Conservation (phyloP, 2,329 filamentous ascomycete genomes). For the Colletotrichum spinosum region DNA sequence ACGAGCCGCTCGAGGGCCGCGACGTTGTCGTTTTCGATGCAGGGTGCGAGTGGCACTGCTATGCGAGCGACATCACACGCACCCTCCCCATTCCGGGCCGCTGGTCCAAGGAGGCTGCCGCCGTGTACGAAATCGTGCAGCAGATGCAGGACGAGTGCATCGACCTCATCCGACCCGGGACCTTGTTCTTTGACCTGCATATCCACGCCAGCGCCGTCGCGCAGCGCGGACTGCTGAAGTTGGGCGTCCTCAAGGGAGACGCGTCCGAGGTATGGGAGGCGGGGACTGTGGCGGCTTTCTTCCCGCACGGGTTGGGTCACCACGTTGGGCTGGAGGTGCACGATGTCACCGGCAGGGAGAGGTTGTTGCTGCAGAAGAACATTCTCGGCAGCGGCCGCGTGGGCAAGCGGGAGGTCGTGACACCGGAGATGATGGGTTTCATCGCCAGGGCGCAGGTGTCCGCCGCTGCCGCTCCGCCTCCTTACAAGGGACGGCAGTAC, state of each 20-base stretch:
- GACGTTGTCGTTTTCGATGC: conserved; percentile 88
- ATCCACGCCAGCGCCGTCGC: conserved; percentile 79
- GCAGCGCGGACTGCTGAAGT: conserved; percentile 73
- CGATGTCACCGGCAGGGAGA: conserved; percentile 61
- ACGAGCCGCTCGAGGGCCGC: conserved; percentile 75
- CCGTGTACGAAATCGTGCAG: conserved; percentile 82
- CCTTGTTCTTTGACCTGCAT: conserved; percentile 78
- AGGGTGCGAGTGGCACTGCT: conserved; percentile 85
- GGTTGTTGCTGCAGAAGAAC: conserved; percentile 47
- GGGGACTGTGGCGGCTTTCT: conserved; percentile 71
- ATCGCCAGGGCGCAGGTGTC: conserved; percentile 41
- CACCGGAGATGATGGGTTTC: conserved; percentile 48
- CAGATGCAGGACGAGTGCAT: conserved; percentile 86
- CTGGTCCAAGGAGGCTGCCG: conserved; percentile 76
- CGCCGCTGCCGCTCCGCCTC: conserved; percentile 40
- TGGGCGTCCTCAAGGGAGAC: conserved; percentile 79
- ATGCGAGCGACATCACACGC: conserved; percentile 90
- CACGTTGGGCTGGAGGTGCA: conserved; percentile 75
- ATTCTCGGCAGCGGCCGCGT: conserved; percentile 45
- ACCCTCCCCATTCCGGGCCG: conserved; percentile 81
- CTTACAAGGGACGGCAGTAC: conserved; percentile 50
- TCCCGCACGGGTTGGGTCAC: conserved; percentile 74
- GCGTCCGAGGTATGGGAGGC: conserved; percentile 62
- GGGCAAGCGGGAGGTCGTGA: conserved; percentile 56
- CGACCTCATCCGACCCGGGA: conserved; percentile 73